phyloP scores from a whole-genome alignment of 2,329 filamentous ascomycete genomes.

The Penicillium polonicum region DNA sequence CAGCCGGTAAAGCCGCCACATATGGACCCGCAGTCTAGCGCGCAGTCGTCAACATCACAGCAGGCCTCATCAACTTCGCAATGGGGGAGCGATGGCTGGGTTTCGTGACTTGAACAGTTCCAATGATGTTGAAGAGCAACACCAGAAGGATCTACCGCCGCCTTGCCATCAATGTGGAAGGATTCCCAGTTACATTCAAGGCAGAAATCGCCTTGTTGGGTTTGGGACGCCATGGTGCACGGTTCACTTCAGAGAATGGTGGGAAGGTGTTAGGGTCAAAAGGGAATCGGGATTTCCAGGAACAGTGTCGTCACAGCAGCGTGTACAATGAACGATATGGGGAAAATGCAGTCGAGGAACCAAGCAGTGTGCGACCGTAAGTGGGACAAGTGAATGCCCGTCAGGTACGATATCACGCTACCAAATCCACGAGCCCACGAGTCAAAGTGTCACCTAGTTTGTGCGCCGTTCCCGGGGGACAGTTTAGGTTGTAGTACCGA shows the following conservation, averaged over 20 bases:
- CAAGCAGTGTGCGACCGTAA: slow-evolving; percentile 7
- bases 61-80: slow-evolving; percentile 38
- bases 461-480: not conserved
- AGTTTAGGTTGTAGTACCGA: not conserved
- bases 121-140: slow-evolving; percentile 26
- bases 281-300: slow-evolving; percentile 2
- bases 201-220: slow-evolving; percentile 37
- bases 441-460: not conserved
- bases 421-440: slow-evolving; percentile 10
- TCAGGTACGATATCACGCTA: slow-evolving; percentile 10
- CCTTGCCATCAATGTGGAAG: slow-evolving; percentile 37
- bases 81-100: slow-evolving; percentile 26
- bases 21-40: slow-evolving; percentile 39
- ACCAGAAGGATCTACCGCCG: slow-evolving; percentile 24
- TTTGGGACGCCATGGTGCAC: slow-evolving; percentile 34
- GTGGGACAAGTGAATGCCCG: slow-evolving; percentile 2
- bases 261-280: not conserved
- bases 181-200: slow-evolving; percentile 45
- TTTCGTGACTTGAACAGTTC: slow-evolving; percentile 32
- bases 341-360: slow-evolving; percentile 7
- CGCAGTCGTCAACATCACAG: slow-evolving; percentile 40
- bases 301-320: slow-evolving; percentile 2
- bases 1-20: slow-evolving; percentile 45
- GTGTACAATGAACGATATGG: slow-evolving; percentile 1
- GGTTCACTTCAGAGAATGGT: slow-evolving; percentile 9